Evolutionary conservation across 2,329 filamentous ascomycete species (phyloP).

Genomic region (Cadophora malorum): DNA sequence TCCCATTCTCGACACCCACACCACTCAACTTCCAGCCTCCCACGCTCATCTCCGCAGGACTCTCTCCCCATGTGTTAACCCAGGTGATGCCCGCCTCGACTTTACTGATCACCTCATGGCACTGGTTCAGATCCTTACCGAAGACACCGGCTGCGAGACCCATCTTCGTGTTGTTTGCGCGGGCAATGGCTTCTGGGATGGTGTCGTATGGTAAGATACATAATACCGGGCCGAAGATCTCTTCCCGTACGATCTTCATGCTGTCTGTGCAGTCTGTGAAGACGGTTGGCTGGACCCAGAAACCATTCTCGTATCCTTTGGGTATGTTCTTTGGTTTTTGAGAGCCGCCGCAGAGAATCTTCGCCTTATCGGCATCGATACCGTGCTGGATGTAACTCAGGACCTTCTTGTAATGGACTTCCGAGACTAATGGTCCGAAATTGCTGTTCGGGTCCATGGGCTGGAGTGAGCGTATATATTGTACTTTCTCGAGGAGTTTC

Average conservation of each 20-base stretch:
- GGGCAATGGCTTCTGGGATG: conserved; percentile 70
- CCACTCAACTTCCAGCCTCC: conserved; percentile 93
- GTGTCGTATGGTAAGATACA: conserved; percentile 76
- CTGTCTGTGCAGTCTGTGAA: conserved; percentile 85
- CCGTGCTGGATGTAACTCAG: conserved; percentile 78
- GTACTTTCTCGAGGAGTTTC: conserved; percentile 72
- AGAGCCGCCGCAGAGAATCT: conserved; percentile 73
- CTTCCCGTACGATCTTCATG: conserved; percentile 81
- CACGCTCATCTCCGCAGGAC: conserved; percentile 88
- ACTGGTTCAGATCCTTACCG: conserved; percentile 74
- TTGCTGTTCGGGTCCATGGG: conserved; percentile 77
- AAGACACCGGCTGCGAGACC: conserved; percentile 88
- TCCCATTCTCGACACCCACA: conserved; percentile 85
- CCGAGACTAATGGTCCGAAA: conserved; percentile 82
- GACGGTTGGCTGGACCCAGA: conserved; percentile 83
- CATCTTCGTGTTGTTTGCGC: conserved; percentile 79
- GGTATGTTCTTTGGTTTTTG: conserved; percentile 54
- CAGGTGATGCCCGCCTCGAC: conserved; percentile 88
- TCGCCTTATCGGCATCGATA: conserved; percentile 74
- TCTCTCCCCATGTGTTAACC: conserved; percentile 95
- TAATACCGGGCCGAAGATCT: conserved; percentile 91
- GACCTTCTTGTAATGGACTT: conserved; percentile 78
- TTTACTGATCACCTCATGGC: conserved; percentile 72
- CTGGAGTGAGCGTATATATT: conserved; percentile 72
- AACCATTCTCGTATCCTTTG: conserved; percentile 61